A percentile compares a stretch with the other conserved stretches of the same genome.
phyloP scores from a whole-genome alignment of 2,329 filamentous ascomycete genomes.

The Colletotrichum truncatum region DNA sequence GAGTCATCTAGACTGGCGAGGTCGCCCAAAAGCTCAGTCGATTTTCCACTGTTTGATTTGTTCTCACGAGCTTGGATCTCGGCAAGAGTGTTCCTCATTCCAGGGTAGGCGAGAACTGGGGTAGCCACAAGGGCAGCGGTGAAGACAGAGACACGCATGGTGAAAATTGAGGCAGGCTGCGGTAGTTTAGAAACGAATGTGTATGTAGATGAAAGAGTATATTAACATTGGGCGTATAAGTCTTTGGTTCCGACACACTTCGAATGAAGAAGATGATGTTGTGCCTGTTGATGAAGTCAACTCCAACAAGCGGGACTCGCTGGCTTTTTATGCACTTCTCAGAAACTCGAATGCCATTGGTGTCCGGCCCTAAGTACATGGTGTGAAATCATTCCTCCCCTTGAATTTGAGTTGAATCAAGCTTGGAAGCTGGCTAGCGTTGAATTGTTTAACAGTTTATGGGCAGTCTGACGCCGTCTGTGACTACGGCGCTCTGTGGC shows the following conservation, averaged over 20 bases:
- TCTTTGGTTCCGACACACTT: no score
- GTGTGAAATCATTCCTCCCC: background rate
- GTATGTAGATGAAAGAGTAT: background rate
- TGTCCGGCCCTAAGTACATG: background rate
- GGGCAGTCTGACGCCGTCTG: background rate
- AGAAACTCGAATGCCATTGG: background rate
- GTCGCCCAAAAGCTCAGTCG: conserved; percentile 44
- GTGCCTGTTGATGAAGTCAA: background rate
- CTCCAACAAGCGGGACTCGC: background rate
- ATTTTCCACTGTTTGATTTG: background rate
- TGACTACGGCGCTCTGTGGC: background rate
- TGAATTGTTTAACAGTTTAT: background rate
- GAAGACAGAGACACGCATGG: conserved; percentile 22
- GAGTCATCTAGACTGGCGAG: conserved; percentile 40
- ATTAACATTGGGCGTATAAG: no score
- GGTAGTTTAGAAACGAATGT: background rate
- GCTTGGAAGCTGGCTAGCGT: background rate
- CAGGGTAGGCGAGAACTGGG: conserved; percentile 25
- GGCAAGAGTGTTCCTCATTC: conserved; percentile 28
- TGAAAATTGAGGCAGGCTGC: conserved; percentile 2
- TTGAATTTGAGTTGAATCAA: background rate
- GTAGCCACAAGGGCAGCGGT: conserved; percentile 20
- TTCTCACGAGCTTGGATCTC: conserved; percentile 27
- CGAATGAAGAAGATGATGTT: background rate
- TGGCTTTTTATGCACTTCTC: background rate